Percentiles rank a stretch among this genome's conserved stretches.
Evolutionary conservation across 371 early-diverging fungal genomes (phyloP).

Genomic region (Coemansia sp.): DNA sequence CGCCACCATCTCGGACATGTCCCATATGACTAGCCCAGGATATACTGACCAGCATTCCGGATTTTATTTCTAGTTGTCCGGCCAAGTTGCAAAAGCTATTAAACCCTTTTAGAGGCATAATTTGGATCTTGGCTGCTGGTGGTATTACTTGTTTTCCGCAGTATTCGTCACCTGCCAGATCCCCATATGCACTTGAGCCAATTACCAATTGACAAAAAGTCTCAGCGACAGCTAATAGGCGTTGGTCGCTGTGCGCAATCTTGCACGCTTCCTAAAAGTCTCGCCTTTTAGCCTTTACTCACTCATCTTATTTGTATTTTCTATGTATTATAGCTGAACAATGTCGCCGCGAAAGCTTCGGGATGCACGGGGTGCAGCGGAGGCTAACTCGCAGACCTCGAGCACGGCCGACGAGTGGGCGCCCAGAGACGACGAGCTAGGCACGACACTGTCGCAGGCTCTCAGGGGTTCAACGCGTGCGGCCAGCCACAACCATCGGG

Average conservation of each 20-base stretch:
- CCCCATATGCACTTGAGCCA: background rate
- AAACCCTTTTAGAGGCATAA: too few species aligned
- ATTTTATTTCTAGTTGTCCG: too few species aligned
- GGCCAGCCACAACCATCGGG: background rate
- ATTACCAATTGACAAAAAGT: background rate
- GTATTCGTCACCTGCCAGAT: background rate
- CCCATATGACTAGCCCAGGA: background rate
- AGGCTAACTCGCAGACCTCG: background rate
- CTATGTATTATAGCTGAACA: background rate
- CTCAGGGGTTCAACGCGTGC: background rate
- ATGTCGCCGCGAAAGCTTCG: conserved; percentile 2
- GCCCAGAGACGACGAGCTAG: background rate
- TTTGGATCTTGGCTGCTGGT: too few species aligned
- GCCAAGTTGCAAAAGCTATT: too few species aligned
- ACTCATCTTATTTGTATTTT: background rate
- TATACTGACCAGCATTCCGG: too few species aligned
- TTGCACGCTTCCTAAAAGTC: background rate
- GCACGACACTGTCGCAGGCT: background rate
- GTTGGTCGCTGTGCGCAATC: background rate
- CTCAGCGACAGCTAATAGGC: background rate
- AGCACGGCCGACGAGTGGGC: conserved; percentile 2
- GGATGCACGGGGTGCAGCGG: background rate
- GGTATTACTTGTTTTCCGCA: background rate
- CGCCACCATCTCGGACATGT: background rate
- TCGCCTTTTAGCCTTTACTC: background rate